A percentile compares a stretch with the other conserved stretches of the same genome.
These are phyloP conservation scores for Bisporella sp. DNA, from an alignment of 2,329 filamentous ascomycete genomes.

Conservation along the genomic window DNA sequence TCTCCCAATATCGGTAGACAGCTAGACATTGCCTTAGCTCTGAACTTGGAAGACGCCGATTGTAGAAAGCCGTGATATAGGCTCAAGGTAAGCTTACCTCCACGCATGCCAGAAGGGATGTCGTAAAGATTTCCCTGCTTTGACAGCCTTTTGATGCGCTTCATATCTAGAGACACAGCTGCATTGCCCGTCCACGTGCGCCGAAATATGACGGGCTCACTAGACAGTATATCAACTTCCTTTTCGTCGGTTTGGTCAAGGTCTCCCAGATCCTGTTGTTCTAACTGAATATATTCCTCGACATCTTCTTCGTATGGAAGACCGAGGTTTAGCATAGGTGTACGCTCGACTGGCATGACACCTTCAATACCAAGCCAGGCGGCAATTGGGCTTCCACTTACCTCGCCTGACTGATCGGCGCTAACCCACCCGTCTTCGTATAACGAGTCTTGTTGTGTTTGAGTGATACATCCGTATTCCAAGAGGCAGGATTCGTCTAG, in stretches of 20 bases:
- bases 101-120: slow-evolving; percentile 19
- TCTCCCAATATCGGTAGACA: slow-evolving; percentile 25
- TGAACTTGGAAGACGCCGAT: too few species aligned
- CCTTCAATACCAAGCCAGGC: slow-evolving; percentile 19
- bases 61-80: too few species aligned
- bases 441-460: slow-evolving; percentile 57
- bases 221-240: slow-evolving; percentile 16
- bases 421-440: slow-evolving; percentile 34
- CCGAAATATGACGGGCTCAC: slow-evolving; percentile 18
- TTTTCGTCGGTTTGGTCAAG: slow-evolving; percentile 8
- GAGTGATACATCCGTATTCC: slow-evolving; percentile 49
- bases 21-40: background rate
- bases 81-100: background rate
- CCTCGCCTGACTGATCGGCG: background rate
- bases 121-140: slow-evolving; percentile 18
- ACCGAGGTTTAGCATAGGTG: slow-evolving; percentile 18
- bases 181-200: slow-evolving; percentile 20
- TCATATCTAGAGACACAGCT: slow-evolving; percentile 5
- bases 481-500: slow-evolving; percentile 32
- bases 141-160: slow-evolving; percentile 14
- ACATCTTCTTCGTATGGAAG: slow-evolving; percentile 23
- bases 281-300: slow-evolving; percentile 20
- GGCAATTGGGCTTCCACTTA: slow-evolving; percentile 1
- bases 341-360: slow-evolving; percentile 15
- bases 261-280: slow-evolving; percentile 13